Conservation (phyloP, 2,329 filamentous ascomycete species). For the Trichoderma sp. region DNA sequence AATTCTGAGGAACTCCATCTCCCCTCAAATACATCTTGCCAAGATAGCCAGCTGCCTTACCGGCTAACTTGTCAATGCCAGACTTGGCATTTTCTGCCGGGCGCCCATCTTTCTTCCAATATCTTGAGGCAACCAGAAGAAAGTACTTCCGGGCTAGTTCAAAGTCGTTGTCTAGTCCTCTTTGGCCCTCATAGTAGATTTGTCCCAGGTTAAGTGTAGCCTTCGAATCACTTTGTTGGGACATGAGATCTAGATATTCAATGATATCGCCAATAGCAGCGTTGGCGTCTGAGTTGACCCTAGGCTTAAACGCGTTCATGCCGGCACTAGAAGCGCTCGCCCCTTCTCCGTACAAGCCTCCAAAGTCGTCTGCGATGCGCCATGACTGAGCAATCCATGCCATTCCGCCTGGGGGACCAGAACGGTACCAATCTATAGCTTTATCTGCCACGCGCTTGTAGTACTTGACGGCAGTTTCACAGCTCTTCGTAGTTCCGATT, state of each 20-base stretch:
- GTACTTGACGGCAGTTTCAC: constrained; percentile 80
- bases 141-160: constrained; percentile 79
- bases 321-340: constrained; percentile 89
- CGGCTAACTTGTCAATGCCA: constrained; percentile 74
- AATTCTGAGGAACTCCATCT: constrained; percentile 80
- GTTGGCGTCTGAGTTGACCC: constrained; percentile 75
- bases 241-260: constrained; percentile 89
- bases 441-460: constrained; percentile 95
- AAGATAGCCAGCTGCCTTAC: constrained; percentile 82
- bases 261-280: constrained; percentile 90
- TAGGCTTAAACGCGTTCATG: constrained; percentile 72
- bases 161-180: constrained; percentile 72
- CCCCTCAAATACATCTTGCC: constrained; percentile 88
- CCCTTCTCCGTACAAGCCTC: constrained; percentile 92
- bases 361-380: constrained; percentile 84
- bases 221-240: constrained; percentile 84
- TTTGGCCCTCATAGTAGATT: constrained; percentile 84
- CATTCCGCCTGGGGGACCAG: constrained; percentile 86
- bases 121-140: constrained; percentile 73
- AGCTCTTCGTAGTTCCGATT: constrained; percentile 82
- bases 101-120: constrained; percentile 80
- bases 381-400: constrained; percentile 76
- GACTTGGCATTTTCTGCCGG: constrained; percentile 68
- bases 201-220: constrained; percentile 84
- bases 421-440: constrained; percentile 82